phyloP scores from a whole-genome alignment of 441 rosid genomes.

The Corymbia citriodora region DNA sequence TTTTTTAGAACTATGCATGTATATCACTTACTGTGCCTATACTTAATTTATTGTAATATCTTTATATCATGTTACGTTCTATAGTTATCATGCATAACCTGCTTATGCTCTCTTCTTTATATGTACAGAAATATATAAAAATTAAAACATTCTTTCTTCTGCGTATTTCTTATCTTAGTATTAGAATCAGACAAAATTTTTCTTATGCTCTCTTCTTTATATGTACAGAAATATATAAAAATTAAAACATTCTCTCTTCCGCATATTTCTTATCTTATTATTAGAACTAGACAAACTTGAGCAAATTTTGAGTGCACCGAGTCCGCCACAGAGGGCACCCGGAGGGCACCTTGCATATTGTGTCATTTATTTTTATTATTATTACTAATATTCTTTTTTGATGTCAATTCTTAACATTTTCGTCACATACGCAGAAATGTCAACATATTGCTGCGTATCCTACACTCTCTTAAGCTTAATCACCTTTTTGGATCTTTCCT shows the following conservation, averaged over 20 bases:
- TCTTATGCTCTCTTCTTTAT: no score
- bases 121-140: no score
- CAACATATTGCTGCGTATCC: not conserved
- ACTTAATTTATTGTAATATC: not conserved
- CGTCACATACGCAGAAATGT: not conserved
- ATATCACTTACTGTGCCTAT: not conserved
- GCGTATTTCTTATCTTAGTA: rapidly evolving
- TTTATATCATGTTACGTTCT: no score
- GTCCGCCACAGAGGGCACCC: not conserved
- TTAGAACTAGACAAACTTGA: not conserved
- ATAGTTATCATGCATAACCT: no score
- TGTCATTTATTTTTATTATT: not conserved
- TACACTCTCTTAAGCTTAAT: not conserved
- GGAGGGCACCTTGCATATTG: not conserved
- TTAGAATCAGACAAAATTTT: no score
- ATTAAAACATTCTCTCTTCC: not conserved
- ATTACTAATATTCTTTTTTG: not conserved
- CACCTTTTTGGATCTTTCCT: not conserved
- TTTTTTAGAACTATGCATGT: no score
- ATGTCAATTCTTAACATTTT: not conserved
- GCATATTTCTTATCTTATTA: not conserved
- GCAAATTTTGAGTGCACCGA: not conserved
- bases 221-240: not conserved
- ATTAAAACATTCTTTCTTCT: no score
- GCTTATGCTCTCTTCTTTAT: no score